A percentile compares a stretch with the other conserved stretches of the same genome.
Conservation (phyloP, 331 rosid genomes). For the Stylosanthes scabra region DNA sequence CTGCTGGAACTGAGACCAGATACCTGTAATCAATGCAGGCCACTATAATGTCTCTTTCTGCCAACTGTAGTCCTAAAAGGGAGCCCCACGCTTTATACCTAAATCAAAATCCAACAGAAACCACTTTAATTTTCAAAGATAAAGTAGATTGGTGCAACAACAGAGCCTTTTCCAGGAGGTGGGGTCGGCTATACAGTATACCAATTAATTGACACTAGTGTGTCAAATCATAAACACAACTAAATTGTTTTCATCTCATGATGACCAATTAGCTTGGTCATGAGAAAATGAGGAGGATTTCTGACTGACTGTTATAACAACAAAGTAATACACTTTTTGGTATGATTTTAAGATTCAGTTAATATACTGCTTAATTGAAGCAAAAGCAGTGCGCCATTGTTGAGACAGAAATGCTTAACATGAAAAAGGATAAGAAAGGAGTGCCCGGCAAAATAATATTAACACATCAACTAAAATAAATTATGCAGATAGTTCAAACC, state of each 20-base stretch:
- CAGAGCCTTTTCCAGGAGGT: neutral
- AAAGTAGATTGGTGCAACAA: conserved; percentile 1
- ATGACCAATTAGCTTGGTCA: conserved; percentile 30
- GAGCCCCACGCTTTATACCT: conserved; percentile 99
- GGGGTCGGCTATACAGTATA: neutral
- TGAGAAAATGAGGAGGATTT: conserved; percentile 18
- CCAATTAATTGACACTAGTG: neutral
- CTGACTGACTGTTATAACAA: conserved; percentile 21
- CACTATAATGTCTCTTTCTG: conserved; percentile 88
- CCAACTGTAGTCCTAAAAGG: conserved; percentile 84
- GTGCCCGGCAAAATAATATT: conserved; percentile 12
- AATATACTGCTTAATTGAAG: conserved; percentile 17
- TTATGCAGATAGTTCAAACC: conserved; percentile 33
- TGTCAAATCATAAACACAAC: neutral
- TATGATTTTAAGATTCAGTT: conserved; percentile 32
- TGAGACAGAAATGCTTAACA: conserved; percentile 30
- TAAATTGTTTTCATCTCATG: conserved; percentile 9
- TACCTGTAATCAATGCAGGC: conserved; percentile 97
- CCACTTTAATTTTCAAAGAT: conserved; percentile 35
- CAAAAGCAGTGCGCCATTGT: conserved; percentile 18
- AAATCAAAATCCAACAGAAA: conserved; percentile 41
- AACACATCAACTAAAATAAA: conserved; percentile 20
- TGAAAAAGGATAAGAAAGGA: conserved; percentile 18
- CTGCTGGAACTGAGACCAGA: conserved; percentile 51
- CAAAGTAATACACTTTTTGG: neutral